A percentile compares a stretch with the other conserved stretches of the same genome.
Conservation (phyloP, 495 filamentous ascomycete genomes). For the Glarea lozoyensis region DNA sequence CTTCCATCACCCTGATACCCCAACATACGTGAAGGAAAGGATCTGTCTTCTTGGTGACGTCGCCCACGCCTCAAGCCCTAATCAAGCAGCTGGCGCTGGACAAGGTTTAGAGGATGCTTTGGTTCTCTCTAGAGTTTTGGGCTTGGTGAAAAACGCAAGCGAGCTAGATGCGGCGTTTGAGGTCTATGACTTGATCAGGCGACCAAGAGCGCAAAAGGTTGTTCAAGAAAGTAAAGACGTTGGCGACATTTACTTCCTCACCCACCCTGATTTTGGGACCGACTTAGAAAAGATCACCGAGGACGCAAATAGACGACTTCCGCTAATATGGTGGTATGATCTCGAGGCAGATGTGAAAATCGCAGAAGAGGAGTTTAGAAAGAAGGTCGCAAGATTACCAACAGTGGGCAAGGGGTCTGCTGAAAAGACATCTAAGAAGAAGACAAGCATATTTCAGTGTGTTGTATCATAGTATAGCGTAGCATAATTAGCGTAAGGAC, state of each 20-base stretch:
- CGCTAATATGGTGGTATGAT: slow-evolving; percentile 39
- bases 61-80: slow-evolving; percentile 51
- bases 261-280: slow-evolving; percentile 28
- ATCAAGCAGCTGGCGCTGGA: slow-evolving; percentile 53
- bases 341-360: slow-evolving; percentile 20
- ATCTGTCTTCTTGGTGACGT: slow-evolving; percentile 51
- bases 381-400: neutral
- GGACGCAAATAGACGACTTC: slow-evolving; percentile 30
- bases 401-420: neutral
- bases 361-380: slow-evolving; percentile 16
- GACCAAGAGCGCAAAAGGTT: slow-evolving; percentile 35
- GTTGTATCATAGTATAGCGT: no score
- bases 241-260: slow-evolving; percentile 27
- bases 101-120: slow-evolving; percentile 53
- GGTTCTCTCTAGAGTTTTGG: slow-evolving; percentile 36
- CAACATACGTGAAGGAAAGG: slow-evolving; percentile 38
- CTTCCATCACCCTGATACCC: slow-evolving; percentile 46
- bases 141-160: slow-evolving; percentile 27
- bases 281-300: slow-evolving; percentile 34
- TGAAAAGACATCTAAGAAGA: no score
- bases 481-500: no score
- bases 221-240: slow-evolving; percentile 22
- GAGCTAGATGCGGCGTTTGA: slow-evolving; percentile 28
- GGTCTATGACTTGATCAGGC: slow-evolving; percentile 43
- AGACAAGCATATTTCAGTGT: no score